Base-by-base conservation (phyloP, 768 basidiomycete genomes). In the Mrakia blollopis region DNA sequence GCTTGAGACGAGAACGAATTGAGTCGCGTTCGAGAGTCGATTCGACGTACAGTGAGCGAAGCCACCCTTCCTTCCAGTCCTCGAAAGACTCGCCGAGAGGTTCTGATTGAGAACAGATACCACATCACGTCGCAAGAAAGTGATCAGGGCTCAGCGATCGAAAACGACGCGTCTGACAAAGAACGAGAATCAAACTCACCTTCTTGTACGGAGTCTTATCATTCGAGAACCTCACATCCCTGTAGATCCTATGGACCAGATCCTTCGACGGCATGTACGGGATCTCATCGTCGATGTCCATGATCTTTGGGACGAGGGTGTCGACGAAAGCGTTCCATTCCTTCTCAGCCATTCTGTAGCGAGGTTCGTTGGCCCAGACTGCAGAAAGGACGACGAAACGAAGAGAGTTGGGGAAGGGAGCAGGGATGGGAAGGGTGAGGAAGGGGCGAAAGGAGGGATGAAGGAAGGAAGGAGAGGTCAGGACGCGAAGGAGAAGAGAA, bases 291-390 rank as follows among this genome's bases (percentile, higher is more conserved):
- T 99, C 96, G 1, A 89, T 89, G 63, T 89, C 90, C 39, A 87
- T 85, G 23, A 96, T 85, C 39, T 88, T 83, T 16, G 88, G 85
- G 1, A 91, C 91, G 81, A 95, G 89, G 0, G 84, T 84, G 60
- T 91, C 90, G 28, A 95, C 85, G 80, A 96, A 98, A 52, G 86
- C 88, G 81, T 91, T 91, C 91, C 92, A 98, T 83, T 98, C 93
- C 83, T 84, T 50, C 50, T 35, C 3, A 75, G 75, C 65, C 21
- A 18, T 87, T 30, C 92, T 87, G 81, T 91, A 96, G 4, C 91
- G 88, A 0, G 91, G 89, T 80, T 93, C 92, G 91, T 82, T 25
- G 7, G 21, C 21, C 47, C 67, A 74, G 28, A 75, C 54, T 41
- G 52, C 63, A 21, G 11, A n/a, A n/a, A n/a, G n/a, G n/a, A n/a